phyloP scores from a whole-genome alignment of 371 early-diverging fungal genomes.

The Mortierella sp. region DNA sequence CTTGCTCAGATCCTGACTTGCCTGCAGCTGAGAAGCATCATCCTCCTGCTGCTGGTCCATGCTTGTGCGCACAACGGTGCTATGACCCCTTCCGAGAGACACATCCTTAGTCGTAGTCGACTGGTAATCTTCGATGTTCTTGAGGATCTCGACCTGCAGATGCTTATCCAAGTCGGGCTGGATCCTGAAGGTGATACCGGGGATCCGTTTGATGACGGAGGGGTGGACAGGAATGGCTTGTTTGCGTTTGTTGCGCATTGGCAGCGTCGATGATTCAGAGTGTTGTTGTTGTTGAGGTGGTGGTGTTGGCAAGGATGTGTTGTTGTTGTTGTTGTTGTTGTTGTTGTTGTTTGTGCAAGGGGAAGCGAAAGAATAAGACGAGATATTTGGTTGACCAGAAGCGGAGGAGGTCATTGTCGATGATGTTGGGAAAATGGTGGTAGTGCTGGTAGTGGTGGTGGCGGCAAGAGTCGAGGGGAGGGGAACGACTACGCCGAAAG shows the following conservation, averaged over 20 bases:
- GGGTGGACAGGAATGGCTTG: constrained; percentile 49
- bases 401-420: not conserved
- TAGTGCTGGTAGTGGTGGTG: not conserved
- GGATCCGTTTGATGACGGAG: constrained; percentile 44
- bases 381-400: not conserved
- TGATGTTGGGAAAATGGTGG: not conserved
- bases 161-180: constrained; percentile 43
- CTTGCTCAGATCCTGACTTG: constrained; percentile 39
- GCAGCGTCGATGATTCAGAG: not conserved
- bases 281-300: constrained; percentile 1
- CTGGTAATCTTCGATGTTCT: constrained; percentile 42
- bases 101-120: not conserved
- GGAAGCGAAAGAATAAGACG: not conserved
- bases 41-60: not conserved
- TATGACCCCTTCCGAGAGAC: not conserved
- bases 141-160: constrained; percentile 50
- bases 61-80: not conserved
- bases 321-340: not conserved
- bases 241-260: constrained; percentile 48
- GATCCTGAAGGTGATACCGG: constrained; percentile 53
- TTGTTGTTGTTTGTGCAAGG: not conserved
- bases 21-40: constrained; percentile 8
- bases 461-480: too few relatives aligned
- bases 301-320: constrained; percentile 8
- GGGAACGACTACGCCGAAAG: not conserved